Evolutionary conservation across 139 green algal genomes (phyloP).

Genomic region (Closterium sp.): DNA sequence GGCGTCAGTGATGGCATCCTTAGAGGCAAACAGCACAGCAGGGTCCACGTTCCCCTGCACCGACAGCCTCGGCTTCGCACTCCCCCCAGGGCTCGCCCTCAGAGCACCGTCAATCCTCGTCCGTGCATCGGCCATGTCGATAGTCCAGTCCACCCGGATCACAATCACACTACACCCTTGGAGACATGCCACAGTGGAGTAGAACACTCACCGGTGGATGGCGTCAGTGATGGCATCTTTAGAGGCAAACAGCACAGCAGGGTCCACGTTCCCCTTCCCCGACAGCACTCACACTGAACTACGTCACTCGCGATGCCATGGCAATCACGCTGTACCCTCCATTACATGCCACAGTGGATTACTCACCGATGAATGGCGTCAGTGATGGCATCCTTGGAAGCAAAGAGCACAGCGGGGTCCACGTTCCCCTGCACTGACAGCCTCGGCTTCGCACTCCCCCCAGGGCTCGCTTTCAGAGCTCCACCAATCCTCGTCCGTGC

Average conservation of each 20-base stretch:
- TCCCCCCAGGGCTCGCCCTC: neutral
- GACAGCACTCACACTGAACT: too few species aligned
- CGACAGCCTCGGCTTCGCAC: neutral
- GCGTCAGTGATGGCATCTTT: too few species aligned
- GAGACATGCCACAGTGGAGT: too few species aligned
- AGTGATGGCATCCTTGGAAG: constrained; percentile 69
- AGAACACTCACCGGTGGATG: too few species aligned
- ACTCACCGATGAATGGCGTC: constrained; percentile 47
- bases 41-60: constrained; percentile 97
- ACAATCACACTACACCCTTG: too few species aligned
- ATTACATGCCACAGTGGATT: neutral
- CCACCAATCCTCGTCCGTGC: constrained; percentile 60
- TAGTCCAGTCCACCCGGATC: constrained; percentile 93
- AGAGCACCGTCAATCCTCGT: constrained; percentile 25
- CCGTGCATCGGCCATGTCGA: constrained; percentile 93
- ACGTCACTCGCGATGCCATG: neutral
- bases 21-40: constrained; percentile 79
- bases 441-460: neutral
- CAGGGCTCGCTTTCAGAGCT: neutral
- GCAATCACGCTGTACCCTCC: too few species aligned
- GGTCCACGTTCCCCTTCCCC: too few species aligned
- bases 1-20: constrained; percentile 70
- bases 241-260: too few species aligned
- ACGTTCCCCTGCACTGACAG: constrained; percentile 88
- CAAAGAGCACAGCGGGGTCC: constrained; percentile 91